phyloP scores from a whole-genome alignment of 1,284 basidiomycete genomes.

The Ceratobasidium sp. region DNA sequence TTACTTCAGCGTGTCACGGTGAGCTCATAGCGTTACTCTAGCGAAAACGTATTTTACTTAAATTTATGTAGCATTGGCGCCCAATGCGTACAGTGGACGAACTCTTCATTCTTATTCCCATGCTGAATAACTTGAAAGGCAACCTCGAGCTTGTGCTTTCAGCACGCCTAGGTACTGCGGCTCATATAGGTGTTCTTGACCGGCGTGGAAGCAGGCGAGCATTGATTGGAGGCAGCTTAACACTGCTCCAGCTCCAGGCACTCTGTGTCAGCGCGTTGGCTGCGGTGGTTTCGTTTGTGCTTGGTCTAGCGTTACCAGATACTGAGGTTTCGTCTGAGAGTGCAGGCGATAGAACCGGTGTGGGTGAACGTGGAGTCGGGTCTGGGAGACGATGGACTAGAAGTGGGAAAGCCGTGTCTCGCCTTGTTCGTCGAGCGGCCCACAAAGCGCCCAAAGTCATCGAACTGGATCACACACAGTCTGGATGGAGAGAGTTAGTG shows the following conservation, averaged over 20 bases:
- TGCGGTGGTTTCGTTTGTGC: slow-evolving; percentile 78
- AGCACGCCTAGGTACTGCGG: slow-evolving; percentile 75
- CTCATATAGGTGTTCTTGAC: slow-evolving; percentile 47
- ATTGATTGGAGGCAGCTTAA: slow-evolving; percentile 56
- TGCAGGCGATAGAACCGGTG: neutral
- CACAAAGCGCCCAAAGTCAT: slow-evolving; percentile 40
- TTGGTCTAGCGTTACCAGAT: slow-evolving; percentile 73
- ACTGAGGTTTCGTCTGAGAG: slow-evolving; percentile 47
- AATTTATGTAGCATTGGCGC: slow-evolving; percentile 73
- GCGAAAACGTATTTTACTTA: slow-evolving; percentile 3
- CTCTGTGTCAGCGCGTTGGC: slow-evolving; percentile 90
- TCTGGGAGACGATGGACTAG: slow-evolving; percentile 33
- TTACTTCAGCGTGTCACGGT: slow-evolving; percentile 87
- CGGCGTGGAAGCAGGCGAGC: slow-evolving; percentile 19
- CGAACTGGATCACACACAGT: slow-evolving; percentile 53
- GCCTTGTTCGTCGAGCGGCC: slow-evolving; percentile 13
- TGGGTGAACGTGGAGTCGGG: slow-evolving; percentile 16
- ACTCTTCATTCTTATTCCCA: slow-evolving; percentile 95
- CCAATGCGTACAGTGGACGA: slow-evolving; percentile 93
- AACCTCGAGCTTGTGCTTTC: slow-evolving; percentile 96
- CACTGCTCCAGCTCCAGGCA: slow-evolving; percentile 93
- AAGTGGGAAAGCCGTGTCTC: neutral
- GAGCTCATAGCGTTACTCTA: slow-evolving; percentile 33
- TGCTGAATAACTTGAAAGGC: slow-evolving; percentile 94
- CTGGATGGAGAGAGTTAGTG: slow-evolving; percentile 64